Base-by-base conservation (phyloP, 352 stramenopile species). In the Pythium dissimile region DNA sequence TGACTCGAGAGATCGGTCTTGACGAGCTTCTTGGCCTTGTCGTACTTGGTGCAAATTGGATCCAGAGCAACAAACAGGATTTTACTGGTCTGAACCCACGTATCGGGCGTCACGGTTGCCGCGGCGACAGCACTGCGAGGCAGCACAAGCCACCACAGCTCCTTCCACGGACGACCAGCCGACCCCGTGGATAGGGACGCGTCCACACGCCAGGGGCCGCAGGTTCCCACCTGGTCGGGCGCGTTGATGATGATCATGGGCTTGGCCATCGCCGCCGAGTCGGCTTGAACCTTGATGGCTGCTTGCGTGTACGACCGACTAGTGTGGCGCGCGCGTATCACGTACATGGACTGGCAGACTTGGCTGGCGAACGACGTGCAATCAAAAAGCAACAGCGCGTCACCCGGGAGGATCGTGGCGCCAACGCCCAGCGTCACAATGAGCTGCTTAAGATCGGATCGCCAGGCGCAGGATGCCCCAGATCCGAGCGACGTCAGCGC, bases 301-400 rank as follows among this genome's bases (percentile, higher is more conserved):
- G 66, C 77, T 43, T 88, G 80, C 2, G 77, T 77, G 39, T 83
- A 89, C 2, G 73, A 66, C 0, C 80, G 77, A 56, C 80, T 89
- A 6, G 71, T 75, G 24, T 71, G 61, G 1, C 66, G 44, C 5
- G 80, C 80, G 23, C 80, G 69, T 12, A 89, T 42, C 1, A 88
- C 80, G 24, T 64, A 63, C 0, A 41, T 53, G 3, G 80, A 75
- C 41, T 75, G 69, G 26, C 80, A 89, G 12, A 71, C 62, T 53
- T 86, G 73, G 10, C 77, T 69, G 0, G 44, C 54, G 24, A 86
- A 86, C 5, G 50, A 27, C 0, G 43, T 57, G 42, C 82, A 92
- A 2, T 76, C 71, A 53, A 86, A 80, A 18, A 92, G 48, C 6
- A 76, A 27, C 1, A 92, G 50, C 13, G 72, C 61, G 24, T 90